These are phyloP conservation scores for Suillus clintonianus DNA, from an alignment of 768 basidiomycete species.

Conservation along the genomic window DNA sequence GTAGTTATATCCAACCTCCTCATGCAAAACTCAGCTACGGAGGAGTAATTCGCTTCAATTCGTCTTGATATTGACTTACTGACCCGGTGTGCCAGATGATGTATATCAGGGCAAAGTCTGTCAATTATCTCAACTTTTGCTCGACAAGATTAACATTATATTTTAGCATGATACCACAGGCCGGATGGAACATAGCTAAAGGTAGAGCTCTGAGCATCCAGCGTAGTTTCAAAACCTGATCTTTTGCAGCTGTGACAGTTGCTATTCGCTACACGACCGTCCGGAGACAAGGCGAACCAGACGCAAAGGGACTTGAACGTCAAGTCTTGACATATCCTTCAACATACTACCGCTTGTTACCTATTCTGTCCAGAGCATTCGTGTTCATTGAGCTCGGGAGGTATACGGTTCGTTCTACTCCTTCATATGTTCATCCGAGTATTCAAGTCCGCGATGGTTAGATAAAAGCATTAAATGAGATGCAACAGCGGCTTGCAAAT, in stretches of 20 bases:
- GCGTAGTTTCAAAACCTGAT: not conserved
- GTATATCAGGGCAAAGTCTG: constrained; percentile 65
- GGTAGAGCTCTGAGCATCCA: constrained; percentile 36
- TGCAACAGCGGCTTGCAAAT: constrained; percentile 48
- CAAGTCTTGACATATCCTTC: constrained; percentile 77
- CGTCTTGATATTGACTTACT: not conserved
- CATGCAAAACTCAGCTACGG: constrained; percentile 78
- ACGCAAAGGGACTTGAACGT: constrained; percentile 54
- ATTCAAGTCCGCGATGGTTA: constrained; percentile 19
- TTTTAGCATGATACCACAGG: constrained; percentile 61
- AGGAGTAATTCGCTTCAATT: constrained; percentile 49
- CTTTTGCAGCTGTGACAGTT: constrained; percentile 51
- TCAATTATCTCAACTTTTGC: not conserved
- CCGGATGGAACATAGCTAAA: constrained; percentile 67
- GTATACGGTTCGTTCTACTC: constrained; percentile 46
- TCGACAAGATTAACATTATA: not conserved
- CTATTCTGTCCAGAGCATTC: constrained; percentile 67
- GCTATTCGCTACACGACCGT: constrained; percentile 74
- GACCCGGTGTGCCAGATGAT: constrained; percentile 53
- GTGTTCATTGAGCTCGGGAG: constrained; percentile 68
- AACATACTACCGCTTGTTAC: constrained; percentile 70
- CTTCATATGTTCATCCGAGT: not conserved
- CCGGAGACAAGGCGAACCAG: constrained; percentile 63
- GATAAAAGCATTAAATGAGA: constrained; percentile 50
- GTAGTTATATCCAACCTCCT: constrained; percentile 63